Base-by-base conservation (phyloP, 2,329 filamentous ascomycete genomes). In the Trichoderma afroharzianum region DNA sequence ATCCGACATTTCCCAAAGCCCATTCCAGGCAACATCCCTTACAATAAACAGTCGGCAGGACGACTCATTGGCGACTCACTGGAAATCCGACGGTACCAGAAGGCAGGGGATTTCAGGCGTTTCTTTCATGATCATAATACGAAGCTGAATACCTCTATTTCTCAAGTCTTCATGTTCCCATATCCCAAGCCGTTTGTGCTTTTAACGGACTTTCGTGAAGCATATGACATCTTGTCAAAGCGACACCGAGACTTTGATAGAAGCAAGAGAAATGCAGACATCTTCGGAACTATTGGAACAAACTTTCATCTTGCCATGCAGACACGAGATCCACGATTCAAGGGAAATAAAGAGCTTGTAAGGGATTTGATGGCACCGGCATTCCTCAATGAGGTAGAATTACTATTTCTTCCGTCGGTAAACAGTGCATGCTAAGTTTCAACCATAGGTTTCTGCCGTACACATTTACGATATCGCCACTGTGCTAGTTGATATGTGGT, bases 391-490 rank as follows among this genome's bases (percentile, higher is more conserved):
- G 26, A 64, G 21, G 62, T 53, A 33, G 18, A 43, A 14, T 26
- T 43, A 6, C 33, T n/a, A 7, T 12, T 3, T 18, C 2, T 4
- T 14, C 28, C 30, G 5, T 6, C 28, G 4, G 15, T 32, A 32
- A 12, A 12, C 6, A 33, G n/a, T 32, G 5, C 6, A 64, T 21
- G 8, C 62, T 64, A 9, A 53, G 28, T 14, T 21, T 21, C 7
- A 14, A 39, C 11, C 26, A 32, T 9, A 64, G 62, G 62, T 64
- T 33, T 64, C 62, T 33, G 62, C 62, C 9, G 39, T 50, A 6
- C 62, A 64, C n/a, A 64, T 64, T 33, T 64, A 64, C 43, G n/a
- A 64, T 5, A 64, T 64, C n/a, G 62, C 62, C 43, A 53, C 62
- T 4, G 39, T 64, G n/a, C 21, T 64, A 24, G 62, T 64, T 30